Conservation (phyloP, 139 green algal species). For the Eudorina sp. region DNA sequence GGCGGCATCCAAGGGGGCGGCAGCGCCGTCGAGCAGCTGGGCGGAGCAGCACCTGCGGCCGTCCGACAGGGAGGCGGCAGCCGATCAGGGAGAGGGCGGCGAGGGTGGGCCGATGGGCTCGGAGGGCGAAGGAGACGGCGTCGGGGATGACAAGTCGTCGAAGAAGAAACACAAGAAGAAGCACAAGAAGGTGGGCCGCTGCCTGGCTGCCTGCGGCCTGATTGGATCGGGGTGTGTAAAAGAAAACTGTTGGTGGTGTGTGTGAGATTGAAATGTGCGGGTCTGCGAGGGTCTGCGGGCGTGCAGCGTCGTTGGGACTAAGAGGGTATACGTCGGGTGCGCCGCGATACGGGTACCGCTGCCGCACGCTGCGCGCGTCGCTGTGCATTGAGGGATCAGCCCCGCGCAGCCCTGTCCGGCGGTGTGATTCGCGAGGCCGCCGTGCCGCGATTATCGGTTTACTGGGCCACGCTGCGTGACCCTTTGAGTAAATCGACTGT, state of each 20-base stretch:
- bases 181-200: slow-evolving; percentile 33
- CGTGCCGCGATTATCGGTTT: no score
- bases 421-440: no score
- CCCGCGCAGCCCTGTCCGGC: no score
- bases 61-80: neutral
- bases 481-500: no score
- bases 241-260: neutral
- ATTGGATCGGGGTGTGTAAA: no score
- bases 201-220: neutral
- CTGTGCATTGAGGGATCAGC: no score
- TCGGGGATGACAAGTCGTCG: neutral
- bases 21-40: neutral
- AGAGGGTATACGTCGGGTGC: no score
- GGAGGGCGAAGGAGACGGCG: slow-evolving; percentile 1
- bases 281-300: neutral
- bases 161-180: slow-evolving; percentile 52
- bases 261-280: neutral
- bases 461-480: no score
- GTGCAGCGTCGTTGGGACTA: no score
- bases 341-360: no score
- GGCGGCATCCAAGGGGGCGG: no score
- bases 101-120: neutral
- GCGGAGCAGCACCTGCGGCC: neutral
- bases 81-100: neutral
- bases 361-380: no score